These are phyloP conservation scores for Pulveroboletus sp. DNA, from an alignment of 1,284 basidiomycete genomes.

Conservation along the genomic window DNA sequence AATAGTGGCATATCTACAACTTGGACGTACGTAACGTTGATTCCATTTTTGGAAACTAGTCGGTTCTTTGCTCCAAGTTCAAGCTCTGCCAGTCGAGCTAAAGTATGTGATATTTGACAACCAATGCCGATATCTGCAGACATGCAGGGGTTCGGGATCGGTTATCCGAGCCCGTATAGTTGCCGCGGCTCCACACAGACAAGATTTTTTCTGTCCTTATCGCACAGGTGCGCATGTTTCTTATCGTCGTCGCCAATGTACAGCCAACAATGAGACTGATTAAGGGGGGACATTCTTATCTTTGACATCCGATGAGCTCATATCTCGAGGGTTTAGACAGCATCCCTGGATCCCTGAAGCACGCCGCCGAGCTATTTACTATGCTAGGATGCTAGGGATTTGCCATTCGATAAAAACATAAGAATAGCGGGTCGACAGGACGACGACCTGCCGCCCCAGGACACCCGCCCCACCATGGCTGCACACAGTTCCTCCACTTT, in stretches of 20 bases:
- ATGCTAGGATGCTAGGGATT: neutral
- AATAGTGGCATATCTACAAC: too few relatives aligned
- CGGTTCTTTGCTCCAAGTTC: neutral
- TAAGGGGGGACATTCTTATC: conserved; percentile 1
- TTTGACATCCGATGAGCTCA: neutral
- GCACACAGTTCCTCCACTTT: neutral
- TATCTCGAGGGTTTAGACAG: neutral
- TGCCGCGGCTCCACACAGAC: neutral
- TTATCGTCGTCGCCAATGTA: neutral
- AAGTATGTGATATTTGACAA: neutral
- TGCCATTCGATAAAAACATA: neutral
- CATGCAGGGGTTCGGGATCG: neutral
- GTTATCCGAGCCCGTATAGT: neutral
- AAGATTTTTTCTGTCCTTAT: neutral
- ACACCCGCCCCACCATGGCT: conserved; percentile 7
- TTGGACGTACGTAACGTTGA: neutral
- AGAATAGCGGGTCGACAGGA: neutral
- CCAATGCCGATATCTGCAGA: too few relatives aligned
- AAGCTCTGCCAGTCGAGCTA: neutral
- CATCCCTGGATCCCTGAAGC: neutral
- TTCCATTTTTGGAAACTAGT: neutral
- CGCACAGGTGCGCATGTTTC: neutral
- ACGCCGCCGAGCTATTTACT: neutral
- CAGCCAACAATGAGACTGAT: neutral
- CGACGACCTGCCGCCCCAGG: neutral